Percentiles rank a stretch among this genome's conserved stretches.
Conservation (phyloP, 2,329 filamentous ascomycete species). For the Neofusicoccum sp. region DNA sequence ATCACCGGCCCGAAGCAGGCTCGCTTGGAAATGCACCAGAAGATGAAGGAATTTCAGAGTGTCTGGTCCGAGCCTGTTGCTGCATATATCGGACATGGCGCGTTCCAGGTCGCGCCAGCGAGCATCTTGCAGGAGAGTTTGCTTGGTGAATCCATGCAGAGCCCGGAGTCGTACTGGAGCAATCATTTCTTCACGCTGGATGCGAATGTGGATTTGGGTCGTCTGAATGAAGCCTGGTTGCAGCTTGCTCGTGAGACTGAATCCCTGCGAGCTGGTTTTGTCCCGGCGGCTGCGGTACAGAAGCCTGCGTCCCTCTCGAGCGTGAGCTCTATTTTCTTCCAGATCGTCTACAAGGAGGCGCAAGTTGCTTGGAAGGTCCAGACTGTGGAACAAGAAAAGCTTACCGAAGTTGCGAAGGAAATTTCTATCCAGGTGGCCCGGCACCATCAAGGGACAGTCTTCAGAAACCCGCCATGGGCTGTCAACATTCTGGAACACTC, state of each 20-base stretch:
- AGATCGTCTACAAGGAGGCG: slow-evolving; percentile 33
- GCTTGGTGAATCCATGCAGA: slow-evolving; percentile 44
- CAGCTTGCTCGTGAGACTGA: slow-evolving; percentile 34
- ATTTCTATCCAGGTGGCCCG: slow-evolving; percentile 27
- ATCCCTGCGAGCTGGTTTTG: slow-evolving; percentile 42
- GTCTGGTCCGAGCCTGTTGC: slow-evolving; percentile 3
- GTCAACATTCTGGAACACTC: slow-evolving; percentile 37
- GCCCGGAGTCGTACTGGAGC: slow-evolving; percentile 43
- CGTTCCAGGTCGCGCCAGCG: slow-evolving; percentile 6
- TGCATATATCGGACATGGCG: background rate
- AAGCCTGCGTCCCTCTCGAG: background rate
- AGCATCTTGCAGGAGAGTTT: slow-evolving; percentile 24
- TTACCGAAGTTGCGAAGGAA: slow-evolving; percentile 27
- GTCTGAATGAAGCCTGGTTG: slow-evolving; percentile 39
- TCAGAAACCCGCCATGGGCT: slow-evolving; percentile 40
- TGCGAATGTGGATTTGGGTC: slow-evolving; percentile 30
- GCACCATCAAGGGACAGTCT: slow-evolving; percentile 32
- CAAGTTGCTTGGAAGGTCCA: slow-evolving; percentile 31
- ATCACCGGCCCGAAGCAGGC: slow-evolving; percentile 11
- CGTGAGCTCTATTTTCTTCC: slow-evolving; percentile 29
- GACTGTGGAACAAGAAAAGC: slow-evolving; percentile 23
- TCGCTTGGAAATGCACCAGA: background rate
- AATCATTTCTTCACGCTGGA: slow-evolving; percentile 41
- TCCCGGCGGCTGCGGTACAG: slow-evolving; percentile 33
- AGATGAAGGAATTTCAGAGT: slow-evolving; percentile 4